phyloP scores from a whole-genome alignment of 2,329 filamentous ascomycete genomes.

The Epichloe sp. region DNA sequence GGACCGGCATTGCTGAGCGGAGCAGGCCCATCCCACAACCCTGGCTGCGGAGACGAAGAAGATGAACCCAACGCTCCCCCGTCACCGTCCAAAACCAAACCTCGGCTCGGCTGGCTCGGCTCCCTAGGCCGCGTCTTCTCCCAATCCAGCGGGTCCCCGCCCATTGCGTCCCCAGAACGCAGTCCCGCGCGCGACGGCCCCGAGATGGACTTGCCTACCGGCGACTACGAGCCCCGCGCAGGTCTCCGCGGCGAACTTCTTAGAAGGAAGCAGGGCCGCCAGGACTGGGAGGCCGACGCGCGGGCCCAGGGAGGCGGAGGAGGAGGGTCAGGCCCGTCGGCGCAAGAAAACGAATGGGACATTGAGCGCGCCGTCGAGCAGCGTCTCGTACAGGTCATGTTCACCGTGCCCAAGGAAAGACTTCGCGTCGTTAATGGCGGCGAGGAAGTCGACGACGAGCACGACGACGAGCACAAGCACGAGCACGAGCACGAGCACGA shows the following conservation, averaged over 20 bases:
- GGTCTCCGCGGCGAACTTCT: slow-evolving; percentile 36
- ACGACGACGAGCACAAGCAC: slow-evolving; percentile 1
- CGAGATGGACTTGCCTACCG: slow-evolving; percentile 17
- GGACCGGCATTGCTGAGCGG: slow-evolving; percentile 32
- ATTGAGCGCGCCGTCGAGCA: slow-evolving; percentile 61
- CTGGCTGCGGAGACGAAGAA: slow-evolving; percentile 22
- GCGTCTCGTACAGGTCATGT: slow-evolving; percentile 71
- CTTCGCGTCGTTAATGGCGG: slow-evolving; percentile 83
- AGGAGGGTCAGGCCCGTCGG: slow-evolving; percentile 14
- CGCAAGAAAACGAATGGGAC: slow-evolving; percentile 60
- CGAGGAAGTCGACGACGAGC: slow-evolving; percentile 17
- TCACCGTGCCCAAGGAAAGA: slow-evolving; percentile 79
- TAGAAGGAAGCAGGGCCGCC: slow-evolving; percentile 40
- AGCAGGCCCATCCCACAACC: slow-evolving; percentile 5
- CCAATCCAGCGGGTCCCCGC: slow-evolving; percentile 22
- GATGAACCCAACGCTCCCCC: slow-evolving; percentile 27
- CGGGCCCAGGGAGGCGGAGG: slow-evolving; percentile 15
- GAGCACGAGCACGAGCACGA: neutral
- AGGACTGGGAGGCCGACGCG: slow-evolving; percentile 34
- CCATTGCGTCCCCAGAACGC: slow-evolving; percentile 7
- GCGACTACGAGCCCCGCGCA: slow-evolving; percentile 31
- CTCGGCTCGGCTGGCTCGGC: slow-evolving; percentile 51
- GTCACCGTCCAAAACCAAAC: slow-evolving; percentile 44
- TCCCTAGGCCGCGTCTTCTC: slow-evolving; percentile 51
- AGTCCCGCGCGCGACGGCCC: slow-evolving; percentile 14